Percentiles rank a stretch among this genome's conserved stretches.
These are phyloP conservation scores for Phytopythium chamaehyphon DNA, from an alignment of 352 stramenopile genomes.

Conservation along the genomic window DNA sequence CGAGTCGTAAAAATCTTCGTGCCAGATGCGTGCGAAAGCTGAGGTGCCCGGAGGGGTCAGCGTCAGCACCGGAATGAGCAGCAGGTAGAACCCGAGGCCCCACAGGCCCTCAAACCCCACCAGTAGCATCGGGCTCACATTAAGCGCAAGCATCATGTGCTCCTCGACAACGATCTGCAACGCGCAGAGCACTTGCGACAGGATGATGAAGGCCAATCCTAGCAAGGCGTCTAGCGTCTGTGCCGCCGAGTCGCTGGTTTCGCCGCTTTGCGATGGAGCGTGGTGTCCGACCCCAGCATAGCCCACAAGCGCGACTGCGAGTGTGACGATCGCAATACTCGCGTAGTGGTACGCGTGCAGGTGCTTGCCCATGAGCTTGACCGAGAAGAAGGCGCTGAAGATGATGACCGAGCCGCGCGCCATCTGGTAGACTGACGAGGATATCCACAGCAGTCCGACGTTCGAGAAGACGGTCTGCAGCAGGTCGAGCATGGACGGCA, in stretches of 20 bases:
- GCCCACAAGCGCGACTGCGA: constrained; percentile 65
- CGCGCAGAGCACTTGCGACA: constrained; percentile 75
- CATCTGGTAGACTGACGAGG: constrained; percentile 90
- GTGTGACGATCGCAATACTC: constrained; percentile 73
- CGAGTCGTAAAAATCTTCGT: constrained; percentile 80
- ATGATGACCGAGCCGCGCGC: constrained; percentile 88
- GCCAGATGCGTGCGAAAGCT: constrained; percentile 67
- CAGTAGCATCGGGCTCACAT: constrained; percentile 84
- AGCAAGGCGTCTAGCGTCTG: constrained; percentile 56
- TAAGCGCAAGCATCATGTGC: constrained; percentile 78
- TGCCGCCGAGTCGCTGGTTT: constrained; percentile 7
- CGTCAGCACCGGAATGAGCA: constrained; percentile 65
- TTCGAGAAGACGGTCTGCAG: constrained; percentile 86
- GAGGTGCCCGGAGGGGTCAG: constrained; percentile 42
- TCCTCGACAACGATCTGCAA: constrained; percentile 90
- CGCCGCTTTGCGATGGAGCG: not conserved
- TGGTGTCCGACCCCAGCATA: constrained; percentile 55
- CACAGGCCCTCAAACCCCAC: constrained; percentile 86
- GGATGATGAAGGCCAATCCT: constrained; percentile 72
- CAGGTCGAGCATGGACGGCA: constrained; percentile 78
- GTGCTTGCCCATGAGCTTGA: constrained; percentile 78
- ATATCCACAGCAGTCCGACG: constrained; percentile 84
- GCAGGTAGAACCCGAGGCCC: constrained; percentile 78
- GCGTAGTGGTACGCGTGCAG: constrained; percentile 84
- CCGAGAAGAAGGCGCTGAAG: constrained; percentile 86